phyloP scores from a whole-genome alignment of 257 asterid species.

The Capsicum rhomboideum region DNA sequence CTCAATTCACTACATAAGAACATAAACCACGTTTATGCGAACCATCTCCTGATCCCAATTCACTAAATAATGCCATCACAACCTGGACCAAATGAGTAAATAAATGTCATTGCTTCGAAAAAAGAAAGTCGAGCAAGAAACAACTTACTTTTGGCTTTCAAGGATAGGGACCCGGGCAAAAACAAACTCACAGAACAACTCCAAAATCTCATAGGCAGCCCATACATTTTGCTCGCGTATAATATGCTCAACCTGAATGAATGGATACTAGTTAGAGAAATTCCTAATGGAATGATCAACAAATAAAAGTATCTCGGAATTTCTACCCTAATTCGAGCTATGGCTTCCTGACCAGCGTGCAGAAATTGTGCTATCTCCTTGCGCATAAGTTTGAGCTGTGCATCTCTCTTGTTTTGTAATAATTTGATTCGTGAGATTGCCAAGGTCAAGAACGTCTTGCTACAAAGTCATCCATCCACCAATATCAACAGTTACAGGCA shows the following conservation, averaged over 20 bases:
- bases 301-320: not conserved
- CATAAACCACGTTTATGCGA: not conserved
- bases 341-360: conserved; percentile 81
- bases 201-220: conserved; percentile 83
- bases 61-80: not conserved
- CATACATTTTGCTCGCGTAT: conserved; percentile 81
- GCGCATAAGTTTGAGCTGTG: conserved; percentile 70
- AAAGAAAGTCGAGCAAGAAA: not conserved
- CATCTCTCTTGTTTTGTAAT: conserved; percentile 85
- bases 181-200: conserved; percentile 75
- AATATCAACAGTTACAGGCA: not conserved
- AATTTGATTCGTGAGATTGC: conserved; percentile 77
- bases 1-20: not conserved
- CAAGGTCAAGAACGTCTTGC: conserved; percentile 87
- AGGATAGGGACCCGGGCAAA: conserved; percentile 83
- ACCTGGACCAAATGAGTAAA: not conserved
- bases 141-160: conserved; percentile 62
- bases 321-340: conserved; percentile 80
- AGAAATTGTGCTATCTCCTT: conserved; percentile 90
- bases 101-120: not conserved
- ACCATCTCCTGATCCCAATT: not conserved
- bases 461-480: conserved; percentile 28
- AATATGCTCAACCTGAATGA: conserved; percentile 78
- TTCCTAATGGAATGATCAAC: not conserved
- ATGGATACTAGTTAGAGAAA: not conserved